These are phyloP conservation scores for Yarrowia galli DNA, from an alignment of 1,139 yeast genomes.

Conservation along the genomic window DNA sequence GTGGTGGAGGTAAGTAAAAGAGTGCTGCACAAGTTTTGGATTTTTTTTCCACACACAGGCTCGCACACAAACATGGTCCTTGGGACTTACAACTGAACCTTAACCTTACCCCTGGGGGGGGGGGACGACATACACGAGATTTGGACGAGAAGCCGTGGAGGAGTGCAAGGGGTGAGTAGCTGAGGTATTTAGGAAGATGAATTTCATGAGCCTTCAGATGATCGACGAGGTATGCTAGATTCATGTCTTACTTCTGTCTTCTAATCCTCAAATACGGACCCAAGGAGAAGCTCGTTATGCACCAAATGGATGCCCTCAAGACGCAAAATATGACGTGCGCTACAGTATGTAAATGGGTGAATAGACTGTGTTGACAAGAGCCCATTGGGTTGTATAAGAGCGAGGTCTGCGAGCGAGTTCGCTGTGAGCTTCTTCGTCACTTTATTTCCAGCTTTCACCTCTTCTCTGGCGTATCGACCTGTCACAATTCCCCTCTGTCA, in stretches of 20 bases:
- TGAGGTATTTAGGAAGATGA: no score
- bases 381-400: background rate
- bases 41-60: slow-evolving; percentile 30
- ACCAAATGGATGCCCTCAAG: slow-evolving; percentile 16
- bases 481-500: background rate
- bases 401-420: no score
- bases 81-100: slow-evolving; percentile 30
- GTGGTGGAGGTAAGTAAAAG: slow-evolving; percentile 24
- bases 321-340: slow-evolving; percentile 31
- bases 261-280: no score
- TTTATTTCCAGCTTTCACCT: no score
- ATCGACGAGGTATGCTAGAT: no score
- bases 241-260: no score
- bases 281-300: background rate
- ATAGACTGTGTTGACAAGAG: background rate
- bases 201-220: no score
- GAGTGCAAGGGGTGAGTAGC: background rate
- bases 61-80: slow-evolving; percentile 28
- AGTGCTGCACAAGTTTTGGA: slow-evolving; percentile 18
- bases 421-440: no score
- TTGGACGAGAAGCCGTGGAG: background rate
- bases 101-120: slow-evolving; percentile 38
- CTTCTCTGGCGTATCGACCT: no score
- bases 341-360: background rate
- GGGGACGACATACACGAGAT: background rate